Conservation (phyloP, 148 eudicot genomes). For the Arbutus unedo region DNA sequence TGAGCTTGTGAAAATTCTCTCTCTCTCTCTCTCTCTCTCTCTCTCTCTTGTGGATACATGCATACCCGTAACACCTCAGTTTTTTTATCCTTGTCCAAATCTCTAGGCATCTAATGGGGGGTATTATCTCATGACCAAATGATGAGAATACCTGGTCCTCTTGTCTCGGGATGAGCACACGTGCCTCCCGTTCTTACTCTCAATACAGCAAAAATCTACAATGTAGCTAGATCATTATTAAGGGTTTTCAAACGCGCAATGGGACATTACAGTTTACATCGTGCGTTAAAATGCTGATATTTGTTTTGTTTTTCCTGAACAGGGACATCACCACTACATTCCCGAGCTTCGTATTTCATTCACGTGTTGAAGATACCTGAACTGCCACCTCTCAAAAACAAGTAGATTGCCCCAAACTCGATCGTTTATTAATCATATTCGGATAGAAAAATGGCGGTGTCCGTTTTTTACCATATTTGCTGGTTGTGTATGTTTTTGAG, state of each 20-base stretch:
- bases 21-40: background rate
- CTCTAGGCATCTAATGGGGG: background rate
- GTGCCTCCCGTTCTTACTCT: too few species aligned
- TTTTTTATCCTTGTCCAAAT: background rate
- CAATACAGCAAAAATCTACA: too few species aligned
- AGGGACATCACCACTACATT: constrained; percentile 91
- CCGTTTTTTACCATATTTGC: constrained; percentile 7
- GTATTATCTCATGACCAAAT: background rate
- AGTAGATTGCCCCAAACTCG: background rate
- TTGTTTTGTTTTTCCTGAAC: constrained; percentile 17
- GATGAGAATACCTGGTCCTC: background rate
- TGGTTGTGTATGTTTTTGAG: background rate
- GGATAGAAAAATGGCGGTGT: background rate
- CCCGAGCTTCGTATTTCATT: constrained; percentile 90
- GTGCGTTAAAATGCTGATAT: background rate
- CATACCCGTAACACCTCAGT: background rate
- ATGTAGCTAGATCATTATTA: background rate
- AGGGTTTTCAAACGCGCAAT: background rate
- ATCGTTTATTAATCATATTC: background rate
- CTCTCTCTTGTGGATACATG: background rate
- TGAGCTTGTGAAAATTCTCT: background rate
- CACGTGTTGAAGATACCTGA: constrained; percentile 79
- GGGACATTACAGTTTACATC: background rate
- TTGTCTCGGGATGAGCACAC: too few species aligned
- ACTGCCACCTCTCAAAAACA: too few species aligned